phyloP scores from a whole-genome alignment of 2,329 filamentous ascomycete species.

The Stromatinia cepivora region DNA sequence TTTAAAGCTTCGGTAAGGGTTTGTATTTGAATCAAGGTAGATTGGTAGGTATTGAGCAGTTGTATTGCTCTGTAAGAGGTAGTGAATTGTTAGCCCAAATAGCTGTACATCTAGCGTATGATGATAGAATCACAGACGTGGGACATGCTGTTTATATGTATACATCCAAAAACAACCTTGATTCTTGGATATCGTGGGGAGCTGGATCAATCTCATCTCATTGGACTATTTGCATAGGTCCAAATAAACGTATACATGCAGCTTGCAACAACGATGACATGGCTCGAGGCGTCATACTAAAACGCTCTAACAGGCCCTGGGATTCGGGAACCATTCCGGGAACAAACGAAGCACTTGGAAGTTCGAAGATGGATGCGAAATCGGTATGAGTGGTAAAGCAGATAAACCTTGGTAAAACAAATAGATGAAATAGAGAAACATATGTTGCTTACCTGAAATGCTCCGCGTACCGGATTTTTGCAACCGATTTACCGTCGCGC shows the following conservation, averaged over 20 bases:
- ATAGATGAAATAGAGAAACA: neutral
- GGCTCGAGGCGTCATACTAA: conserved; percentile 1
- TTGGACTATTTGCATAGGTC: neutral
- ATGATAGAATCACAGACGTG: neutral
- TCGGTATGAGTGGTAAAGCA: neutral
- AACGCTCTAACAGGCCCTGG: neutral
- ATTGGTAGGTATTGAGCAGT: conserved; percentile 23
- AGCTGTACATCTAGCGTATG: neutral
- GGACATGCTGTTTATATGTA: conserved; percentile 11
- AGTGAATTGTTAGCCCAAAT: conserved; percentile 11
- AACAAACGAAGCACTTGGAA: conserved; percentile 3
- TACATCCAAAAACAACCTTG: conserved; percentile 3
- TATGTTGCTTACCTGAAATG: conserved; percentile 13
- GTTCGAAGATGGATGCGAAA: neutral
- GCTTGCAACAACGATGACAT: neutral
- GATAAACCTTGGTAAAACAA: conserved; percentile 1
- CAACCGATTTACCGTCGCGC: conserved; percentile 1
- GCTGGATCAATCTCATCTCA: neutral
- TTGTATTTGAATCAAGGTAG: conserved; percentile 22
- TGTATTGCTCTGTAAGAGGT: conserved; percentile 5
- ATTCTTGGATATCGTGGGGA: neutral
- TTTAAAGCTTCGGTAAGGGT: neutral
- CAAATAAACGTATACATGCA: neutral
- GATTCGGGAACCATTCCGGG: neutral
- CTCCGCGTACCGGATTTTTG: conserved; percentile 9